Evolutionary conservation across 441 rosid species (phyloP).

Genomic region (Arabidopsis hybrid): DNA sequence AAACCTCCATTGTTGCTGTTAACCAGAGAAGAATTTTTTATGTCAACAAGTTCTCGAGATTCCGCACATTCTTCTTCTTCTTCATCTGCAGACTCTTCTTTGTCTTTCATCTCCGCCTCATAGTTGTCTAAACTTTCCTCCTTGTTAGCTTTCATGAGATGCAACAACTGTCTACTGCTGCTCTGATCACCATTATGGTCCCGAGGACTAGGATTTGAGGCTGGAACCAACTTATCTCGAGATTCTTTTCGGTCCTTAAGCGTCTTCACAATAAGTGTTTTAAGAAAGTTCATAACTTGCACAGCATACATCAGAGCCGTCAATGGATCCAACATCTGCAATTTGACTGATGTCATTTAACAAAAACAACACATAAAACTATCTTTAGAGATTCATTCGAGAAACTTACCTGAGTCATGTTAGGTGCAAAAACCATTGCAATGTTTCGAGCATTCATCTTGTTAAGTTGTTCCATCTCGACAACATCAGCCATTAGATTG

Average conservation of each 20-base stretch:
- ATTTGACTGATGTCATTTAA: conserved; percentile 6
- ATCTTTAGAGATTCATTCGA: not conserved
- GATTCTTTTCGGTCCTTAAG: conserved; percentile 59
- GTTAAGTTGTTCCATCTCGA: conserved; percentile 65
- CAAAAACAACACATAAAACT: conserved; percentile 3
- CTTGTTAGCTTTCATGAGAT: conserved; percentile 45
- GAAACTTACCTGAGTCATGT: conserved; percentile 73
- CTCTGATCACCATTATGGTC: conserved; percentile 58
- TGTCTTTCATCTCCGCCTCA: conserved; percentile 31
- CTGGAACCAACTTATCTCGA: conserved; percentile 43
- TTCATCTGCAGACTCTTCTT: conserved; percentile 38
- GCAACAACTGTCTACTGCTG: conserved; percentile 44
- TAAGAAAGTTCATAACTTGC: conserved; percentile 77
- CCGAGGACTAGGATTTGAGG: conserved; percentile 49
- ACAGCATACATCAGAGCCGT: conserved; percentile 80
- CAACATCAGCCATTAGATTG: conserved; percentile 79
- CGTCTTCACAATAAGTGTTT: conserved; percentile 57
- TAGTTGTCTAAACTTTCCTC: conserved; percentile 42
- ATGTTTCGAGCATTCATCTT: conserved; percentile 80
- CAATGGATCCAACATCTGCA: conserved; percentile 81
- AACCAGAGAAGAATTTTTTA: conserved; percentile 18
- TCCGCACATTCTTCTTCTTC: conserved; percentile 21
- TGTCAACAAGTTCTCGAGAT: conserved; percentile 15
- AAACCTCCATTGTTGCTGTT: conserved; percentile 33
- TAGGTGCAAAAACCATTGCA: conserved; percentile 78